phyloP scores from a whole-genome alignment of 1,284 basidiomycete species.

The Sanguinoderma infundibulare region DNA sequence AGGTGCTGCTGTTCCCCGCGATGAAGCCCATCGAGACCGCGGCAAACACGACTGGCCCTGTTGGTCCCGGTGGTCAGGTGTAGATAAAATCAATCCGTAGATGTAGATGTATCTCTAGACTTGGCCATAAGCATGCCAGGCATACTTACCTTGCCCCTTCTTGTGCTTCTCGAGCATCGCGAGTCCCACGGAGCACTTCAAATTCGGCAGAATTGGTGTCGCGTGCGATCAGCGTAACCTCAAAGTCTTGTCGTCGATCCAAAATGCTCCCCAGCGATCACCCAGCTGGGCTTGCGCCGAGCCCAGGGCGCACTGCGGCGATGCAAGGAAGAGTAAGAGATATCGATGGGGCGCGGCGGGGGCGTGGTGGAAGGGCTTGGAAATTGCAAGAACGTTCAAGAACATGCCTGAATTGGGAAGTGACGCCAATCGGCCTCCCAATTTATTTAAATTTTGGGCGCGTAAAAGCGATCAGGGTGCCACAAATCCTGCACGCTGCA shows the following conservation, averaged over 20 bases:
- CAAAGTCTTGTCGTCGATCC: background rate
- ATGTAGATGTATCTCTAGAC: slow-evolving; percentile 20
- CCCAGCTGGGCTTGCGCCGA: background rate
- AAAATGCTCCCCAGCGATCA: background rate
- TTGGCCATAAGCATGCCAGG: background rate
- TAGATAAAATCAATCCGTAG: slow-evolving; percentile 20
- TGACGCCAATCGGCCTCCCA: slow-evolving; percentile 28
- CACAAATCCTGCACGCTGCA: slow-evolving; percentile 9
- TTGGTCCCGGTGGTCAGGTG: slow-evolving; percentile 35
- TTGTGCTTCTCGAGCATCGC: background rate
- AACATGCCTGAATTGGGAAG: slow-evolving; percentile 25
- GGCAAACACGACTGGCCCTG: slow-evolving; percentile 31
- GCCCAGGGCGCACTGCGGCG: too few species aligned
- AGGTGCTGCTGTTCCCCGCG: slow-evolving; percentile 88
- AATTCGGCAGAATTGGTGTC: background rate
- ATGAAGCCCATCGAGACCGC: slow-evolving; percentile 80
- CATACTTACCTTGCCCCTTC: background rate
- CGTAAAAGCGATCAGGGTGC: slow-evolving; percentile 31
- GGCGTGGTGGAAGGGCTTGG: slow-evolving; percentile 24
- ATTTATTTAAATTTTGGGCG: slow-evolving; percentile 39
- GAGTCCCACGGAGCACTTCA: background rate
- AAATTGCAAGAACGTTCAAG: slow-evolving; percentile 29
- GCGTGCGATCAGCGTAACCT: background rate
- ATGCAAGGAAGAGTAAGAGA: background rate
- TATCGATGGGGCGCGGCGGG: slow-evolving; percentile 7